phyloP scores from a whole-genome alignment of 2,329 filamentous ascomycete species.

The Zymoseptoria ardabiliae region DNA sequence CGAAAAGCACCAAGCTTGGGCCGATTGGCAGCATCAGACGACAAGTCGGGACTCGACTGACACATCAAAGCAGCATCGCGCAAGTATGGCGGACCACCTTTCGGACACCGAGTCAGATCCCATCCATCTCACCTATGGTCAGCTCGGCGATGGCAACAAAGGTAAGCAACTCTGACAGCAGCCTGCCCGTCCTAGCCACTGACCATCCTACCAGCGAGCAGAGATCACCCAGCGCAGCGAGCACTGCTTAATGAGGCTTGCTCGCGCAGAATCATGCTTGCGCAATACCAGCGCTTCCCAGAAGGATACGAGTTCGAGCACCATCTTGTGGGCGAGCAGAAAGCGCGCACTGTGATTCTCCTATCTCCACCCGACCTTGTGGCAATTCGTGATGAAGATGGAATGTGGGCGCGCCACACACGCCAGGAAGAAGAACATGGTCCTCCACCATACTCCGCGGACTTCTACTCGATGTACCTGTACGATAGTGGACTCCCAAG shows the following conservation, averaged over 20 bases:
- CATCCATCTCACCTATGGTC: neutral
- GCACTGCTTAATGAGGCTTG: neutral
- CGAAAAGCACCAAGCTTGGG: neutral
- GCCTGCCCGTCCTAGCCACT: neutral
- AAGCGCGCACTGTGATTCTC: neutral
- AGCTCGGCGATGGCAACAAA: neutral
- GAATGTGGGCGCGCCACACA: constrained; percentile 1
- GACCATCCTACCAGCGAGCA: neutral
- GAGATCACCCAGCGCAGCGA: neutral
- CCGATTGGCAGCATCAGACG: neutral
- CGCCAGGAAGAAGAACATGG: constrained; percentile 1
- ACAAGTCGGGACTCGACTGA: neutral
- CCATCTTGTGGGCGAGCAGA: neutral
- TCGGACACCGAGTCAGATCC: neutral
- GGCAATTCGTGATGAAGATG: constrained; percentile 1
- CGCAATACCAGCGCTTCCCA: constrained; percentile 1
- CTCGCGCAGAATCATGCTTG: neutral
- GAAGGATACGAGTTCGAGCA: constrained; percentile 4
- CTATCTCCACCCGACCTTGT: constrained; percentile 8
- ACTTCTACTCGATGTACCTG: constrained; percentile 9
- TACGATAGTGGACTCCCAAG: neutral
- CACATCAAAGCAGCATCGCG: neutral
- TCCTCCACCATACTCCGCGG: constrained; percentile 1
- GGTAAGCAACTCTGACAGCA: neutral
- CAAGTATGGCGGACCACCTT: neutral